Conservation (phyloP, 2,329 filamentous ascomycete genomes). For the Sporothrix mexicana region DNA sequence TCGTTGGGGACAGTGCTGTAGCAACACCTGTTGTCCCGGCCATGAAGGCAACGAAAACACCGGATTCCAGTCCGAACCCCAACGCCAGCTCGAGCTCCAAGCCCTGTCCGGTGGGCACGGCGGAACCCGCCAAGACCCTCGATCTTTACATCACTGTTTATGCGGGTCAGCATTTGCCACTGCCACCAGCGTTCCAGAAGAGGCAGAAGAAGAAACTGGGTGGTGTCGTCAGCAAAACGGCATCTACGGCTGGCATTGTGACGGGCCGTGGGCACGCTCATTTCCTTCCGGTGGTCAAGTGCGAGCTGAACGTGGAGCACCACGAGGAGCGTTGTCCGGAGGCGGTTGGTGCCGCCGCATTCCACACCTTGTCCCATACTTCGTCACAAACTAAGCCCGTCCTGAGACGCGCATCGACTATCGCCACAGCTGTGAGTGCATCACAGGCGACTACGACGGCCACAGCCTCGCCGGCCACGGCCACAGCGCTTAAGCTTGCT, state of each 20-base stretch:
- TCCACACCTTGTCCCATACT: neutral
- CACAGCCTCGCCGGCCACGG: neutral
- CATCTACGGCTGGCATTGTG: constrained; percentile 40
- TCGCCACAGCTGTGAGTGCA: constrained; percentile 10
- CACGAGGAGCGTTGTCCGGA: constrained; percentile 46
- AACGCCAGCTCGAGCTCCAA: constrained; percentile 39
- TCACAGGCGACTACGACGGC: neutral
- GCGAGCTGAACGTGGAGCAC: constrained; percentile 80
- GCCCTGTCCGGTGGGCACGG: constrained; percentile 50
- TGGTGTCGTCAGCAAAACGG: constrained; percentile 28
- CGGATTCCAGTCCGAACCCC: neutral
- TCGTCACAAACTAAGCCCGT: neutral
- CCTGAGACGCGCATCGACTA: neutral
- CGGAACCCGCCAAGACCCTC: constrained; percentile 59
- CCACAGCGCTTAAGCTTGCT: neutral
- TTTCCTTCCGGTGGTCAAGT: constrained; percentile 76
- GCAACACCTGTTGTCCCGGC: neutral
- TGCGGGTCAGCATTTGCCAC: constrained; percentile 75
- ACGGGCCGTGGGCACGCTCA: constrained; percentile 49
- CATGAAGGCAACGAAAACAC: neutral
- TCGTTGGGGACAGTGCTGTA: constrained; percentile 46
- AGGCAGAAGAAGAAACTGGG: constrained; percentile 24
- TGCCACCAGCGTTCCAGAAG: constrained; percentile 53
- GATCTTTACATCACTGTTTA: constrained; percentile 73
- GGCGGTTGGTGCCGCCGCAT: neutral